phyloP scores from a whole-genome alignment of 2,329 filamentous ascomycete species.

The Penicillium sp. region DNA sequence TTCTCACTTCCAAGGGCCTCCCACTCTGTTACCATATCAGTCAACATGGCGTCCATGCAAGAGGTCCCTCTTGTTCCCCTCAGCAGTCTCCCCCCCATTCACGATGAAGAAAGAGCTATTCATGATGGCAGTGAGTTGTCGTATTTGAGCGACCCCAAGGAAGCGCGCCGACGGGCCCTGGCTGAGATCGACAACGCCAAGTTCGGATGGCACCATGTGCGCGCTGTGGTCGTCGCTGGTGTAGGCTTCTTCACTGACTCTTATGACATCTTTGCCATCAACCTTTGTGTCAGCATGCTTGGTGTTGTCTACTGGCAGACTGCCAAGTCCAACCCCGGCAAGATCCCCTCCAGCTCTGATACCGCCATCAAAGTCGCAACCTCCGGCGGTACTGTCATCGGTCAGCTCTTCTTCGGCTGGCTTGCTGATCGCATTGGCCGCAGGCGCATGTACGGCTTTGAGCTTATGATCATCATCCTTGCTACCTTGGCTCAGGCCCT shows the following conservation, averaged over 20 bases:
- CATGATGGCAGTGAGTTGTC: neutral
- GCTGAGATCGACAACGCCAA: conserved; percentile 79
- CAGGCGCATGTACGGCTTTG: conserved; percentile 82
- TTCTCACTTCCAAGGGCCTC: neutral
- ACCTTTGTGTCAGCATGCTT: conserved; percentile 71
- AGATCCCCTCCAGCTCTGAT: conserved; percentile 67
- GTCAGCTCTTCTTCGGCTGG: conserved; percentile 77
- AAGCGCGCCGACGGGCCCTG: conserved; percentile 67
- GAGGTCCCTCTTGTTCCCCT: neutral
- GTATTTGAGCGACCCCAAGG: neutral
- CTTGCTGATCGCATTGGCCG: conserved; percentile 76
- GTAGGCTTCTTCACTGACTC: conserved; percentile 89
- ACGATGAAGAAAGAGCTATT: neutral
- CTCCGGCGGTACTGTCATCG: conserved; percentile 78
- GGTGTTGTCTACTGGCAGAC: conserved; percentile 75
- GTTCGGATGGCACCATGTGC: conserved; percentile 82
- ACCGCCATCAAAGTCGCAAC: conserved; percentile 85
- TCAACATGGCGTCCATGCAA: neutral
- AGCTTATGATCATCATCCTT: conserved; percentile 78
- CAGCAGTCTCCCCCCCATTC: neutral
- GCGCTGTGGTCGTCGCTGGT: conserved; percentile 74
- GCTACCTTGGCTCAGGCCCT: conserved; percentile 73
- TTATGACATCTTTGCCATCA: conserved; percentile 80
- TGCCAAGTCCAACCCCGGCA: conserved; percentile 45
- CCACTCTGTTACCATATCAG: neutral